Percentiles rank a stretch among this genome's conserved stretches.
phyloP scores from a whole-genome alignment of 257 asterid species.

The Sherardia arvensis region DNA sequence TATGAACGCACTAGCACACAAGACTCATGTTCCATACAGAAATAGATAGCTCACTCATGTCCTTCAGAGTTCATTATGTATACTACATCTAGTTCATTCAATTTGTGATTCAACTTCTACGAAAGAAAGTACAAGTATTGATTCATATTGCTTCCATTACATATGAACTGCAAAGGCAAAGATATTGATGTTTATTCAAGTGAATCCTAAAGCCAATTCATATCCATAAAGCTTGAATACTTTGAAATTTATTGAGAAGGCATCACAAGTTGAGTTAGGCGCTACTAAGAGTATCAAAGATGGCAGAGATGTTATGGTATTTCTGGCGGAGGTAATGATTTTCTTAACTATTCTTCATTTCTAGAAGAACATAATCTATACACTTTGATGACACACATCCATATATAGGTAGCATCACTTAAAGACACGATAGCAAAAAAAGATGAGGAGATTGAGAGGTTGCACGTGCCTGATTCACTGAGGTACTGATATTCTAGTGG shows the following conservation, averaged over 20 bases:
- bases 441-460: slow-evolving; percentile 71
- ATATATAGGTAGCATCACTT: slow-evolving; percentile 64
- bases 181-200: slow-evolving; percentile 98
- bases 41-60: slow-evolving; percentile 99
- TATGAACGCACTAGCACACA: slow-evolving; percentile 80
- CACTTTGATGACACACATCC: background rate
- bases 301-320: slow-evolving; percentile 65
- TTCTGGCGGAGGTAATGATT: slow-evolving; percentile 75
- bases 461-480: slow-evolving; percentile 34
- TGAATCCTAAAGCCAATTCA: slow-evolving; percentile 69
- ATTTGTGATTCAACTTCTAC: too few species aligned
- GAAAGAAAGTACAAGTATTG: background rate
- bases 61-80: slow-evolving; percentile 91
- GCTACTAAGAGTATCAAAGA: slow-evolving; percentile 94
- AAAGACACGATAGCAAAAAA: slow-evolving; percentile 77
- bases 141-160: background rate
- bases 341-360: background rate
- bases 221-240: slow-evolving; percentile 58
- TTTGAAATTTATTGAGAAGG: slow-evolving; percentile 91
- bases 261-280: slow-evolving; percentile 92
- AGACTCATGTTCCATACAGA: slow-evolving; percentile 88
- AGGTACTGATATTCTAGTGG: slow-evolving; percentile 36
- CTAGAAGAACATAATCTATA: background rate
- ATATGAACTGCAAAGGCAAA: slow-evolving; percentile 96
- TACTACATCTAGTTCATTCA: background rate